Conservation (phyloP, 1,139 yeast species). For the Debaryomyces fabryi region DNA sequence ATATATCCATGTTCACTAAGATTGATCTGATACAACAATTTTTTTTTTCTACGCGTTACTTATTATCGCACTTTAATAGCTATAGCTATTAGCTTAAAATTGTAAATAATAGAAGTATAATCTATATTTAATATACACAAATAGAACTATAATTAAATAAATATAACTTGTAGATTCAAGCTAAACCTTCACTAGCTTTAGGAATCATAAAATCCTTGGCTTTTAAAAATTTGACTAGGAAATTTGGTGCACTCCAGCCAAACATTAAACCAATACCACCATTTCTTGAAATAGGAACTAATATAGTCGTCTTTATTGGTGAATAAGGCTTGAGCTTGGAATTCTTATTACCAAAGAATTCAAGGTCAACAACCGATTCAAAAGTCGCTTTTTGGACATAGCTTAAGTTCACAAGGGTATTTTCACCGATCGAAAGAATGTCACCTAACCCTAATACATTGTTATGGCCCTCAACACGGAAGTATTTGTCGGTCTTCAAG, state of each 20-base stretch:
- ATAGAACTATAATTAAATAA: not conserved
- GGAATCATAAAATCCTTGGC: slow-evolving; percentile 25
- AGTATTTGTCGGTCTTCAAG: slow-evolving; percentile 28
- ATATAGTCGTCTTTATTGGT: slow-evolving; percentile 12
- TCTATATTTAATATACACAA: not conserved
- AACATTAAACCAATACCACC: slow-evolving; percentile 40
- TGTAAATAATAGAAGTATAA: not conserved
- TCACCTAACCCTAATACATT: slow-evolving; percentile 40
- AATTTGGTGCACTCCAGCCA: slow-evolving; percentile 34
- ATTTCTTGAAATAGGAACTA: slow-evolving; percentile 37
- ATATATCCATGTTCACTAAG: slow-evolving; percentile 26
- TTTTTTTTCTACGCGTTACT: slow-evolving; percentile 2
- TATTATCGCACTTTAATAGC: not conserved
- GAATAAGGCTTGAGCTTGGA: slow-evolving; percentile 18
- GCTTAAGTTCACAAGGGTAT: slow-evolving; percentile 29
- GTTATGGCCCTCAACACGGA: slow-evolving; percentile 24
- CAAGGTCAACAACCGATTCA: slow-evolving; percentile 17
- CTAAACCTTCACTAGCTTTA: slow-evolving; percentile 13
- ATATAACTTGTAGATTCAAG: not conserved
- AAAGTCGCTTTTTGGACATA: slow-evolving; percentile 26
- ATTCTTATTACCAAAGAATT: slow-evolving; percentile 19
- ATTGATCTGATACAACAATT: not conserved
- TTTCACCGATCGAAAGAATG: slow-evolving; percentile 25
- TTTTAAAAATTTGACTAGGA: slow-evolving; percentile 30
- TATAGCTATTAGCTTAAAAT: not conserved